Evolutionary conservation across 208 protist genomes (phyloP), one percentile per base, ranked within the genome.

Genomic region (Acanthamoeba lenticulata): DNA sequence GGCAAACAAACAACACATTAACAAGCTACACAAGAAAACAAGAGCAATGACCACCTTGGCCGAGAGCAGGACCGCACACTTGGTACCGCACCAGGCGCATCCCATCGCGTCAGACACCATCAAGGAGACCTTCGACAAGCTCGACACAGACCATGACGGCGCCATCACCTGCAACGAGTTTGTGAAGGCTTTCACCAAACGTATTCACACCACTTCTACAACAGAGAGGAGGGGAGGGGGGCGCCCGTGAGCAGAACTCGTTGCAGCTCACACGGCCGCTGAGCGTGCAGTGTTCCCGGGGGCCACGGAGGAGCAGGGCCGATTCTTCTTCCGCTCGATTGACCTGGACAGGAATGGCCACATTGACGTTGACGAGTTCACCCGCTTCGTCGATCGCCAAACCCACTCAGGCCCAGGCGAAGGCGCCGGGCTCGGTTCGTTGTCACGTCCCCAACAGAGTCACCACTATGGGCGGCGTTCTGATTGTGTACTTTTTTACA

Each of bases 321-420:
- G 29, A 38, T 83, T 83, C 72, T 83, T 83, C 42, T 83, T 83
- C 21, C 34, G 72, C 13, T 83, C 72, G 38, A 83, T 83, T n/a
- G 72, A 83, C 72, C 72, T 83, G 5, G 72, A 83, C 72, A 45
- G 42, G 36, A 83, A 83, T n/a, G 72, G 72, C 19, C 72, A 34
- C 40, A 83, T 83, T 21, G 72, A 83, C 72, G 19, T 52, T n/a
- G 72, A 83, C 72, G 72, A 83, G 72, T 83, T 83, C 42, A n/a
- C 42, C 42, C 72, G 72, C 40, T 83, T 83, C 40, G 72, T 83
- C 27, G 72, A 83, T 21, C 34, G 72, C 13, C 72, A 83, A n/a
- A n/a, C 38, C 40, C 42, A 83, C 65, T 52, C 24, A 17, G 72
- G 72, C 7, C 72, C 45, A 13, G 72, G 72, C 4, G 72, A 83